A percentile compares a stretch with the other conserved stretches of the same genome.
Conservation (phyloP, 345 rosid species). For the Hibiscus trionum region DNA sequence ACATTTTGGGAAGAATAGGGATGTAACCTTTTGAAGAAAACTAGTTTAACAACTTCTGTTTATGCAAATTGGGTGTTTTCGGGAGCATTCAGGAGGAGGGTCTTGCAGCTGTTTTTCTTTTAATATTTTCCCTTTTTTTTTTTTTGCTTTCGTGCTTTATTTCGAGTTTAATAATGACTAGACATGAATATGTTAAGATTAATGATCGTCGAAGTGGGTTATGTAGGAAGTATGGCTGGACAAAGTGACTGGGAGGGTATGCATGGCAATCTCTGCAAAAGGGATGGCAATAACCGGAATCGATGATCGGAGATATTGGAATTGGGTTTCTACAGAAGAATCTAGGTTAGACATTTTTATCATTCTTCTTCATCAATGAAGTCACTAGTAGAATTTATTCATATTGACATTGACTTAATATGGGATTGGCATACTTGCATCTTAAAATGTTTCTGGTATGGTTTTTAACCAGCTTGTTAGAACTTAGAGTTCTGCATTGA, state of each 20-base stretch:
- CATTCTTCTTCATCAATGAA: not conserved
- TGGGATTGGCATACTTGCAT: not conserved
- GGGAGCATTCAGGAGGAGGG: not conserved
- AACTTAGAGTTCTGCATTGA: not conserved
- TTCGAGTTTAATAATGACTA: not conserved
- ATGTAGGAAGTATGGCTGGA: slow-evolving; percentile 87
- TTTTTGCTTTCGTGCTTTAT: not conserved
- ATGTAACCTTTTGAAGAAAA: not conserved
- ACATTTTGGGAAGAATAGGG: not conserved
- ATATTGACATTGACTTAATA: not conserved
- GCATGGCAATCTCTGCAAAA: slow-evolving; percentile 80
- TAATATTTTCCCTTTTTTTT: not conserved
- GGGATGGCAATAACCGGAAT: slow-evolving; percentile 89
- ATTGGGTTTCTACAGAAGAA: slow-evolving; percentile 87
- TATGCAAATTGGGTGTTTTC: slow-evolving; percentile 4
- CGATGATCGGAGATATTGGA: slow-evolving; percentile 95
- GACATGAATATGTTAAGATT: not conserved
- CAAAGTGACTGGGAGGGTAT: slow-evolving; percentile 77
- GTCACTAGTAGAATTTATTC: slow-evolving; percentile 2
- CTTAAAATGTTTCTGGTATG: not conserved
- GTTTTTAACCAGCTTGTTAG: not conserved
- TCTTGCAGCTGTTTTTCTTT: not conserved
- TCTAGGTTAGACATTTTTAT: slow-evolving; percentile 52
- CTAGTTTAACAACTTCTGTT: not conserved
- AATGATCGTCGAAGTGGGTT: not conserved